Evolutionary conservation across 1,284 basidiomycete species (phyloP).

Genomic region (Filobasidium uniguttulatum): DNA sequence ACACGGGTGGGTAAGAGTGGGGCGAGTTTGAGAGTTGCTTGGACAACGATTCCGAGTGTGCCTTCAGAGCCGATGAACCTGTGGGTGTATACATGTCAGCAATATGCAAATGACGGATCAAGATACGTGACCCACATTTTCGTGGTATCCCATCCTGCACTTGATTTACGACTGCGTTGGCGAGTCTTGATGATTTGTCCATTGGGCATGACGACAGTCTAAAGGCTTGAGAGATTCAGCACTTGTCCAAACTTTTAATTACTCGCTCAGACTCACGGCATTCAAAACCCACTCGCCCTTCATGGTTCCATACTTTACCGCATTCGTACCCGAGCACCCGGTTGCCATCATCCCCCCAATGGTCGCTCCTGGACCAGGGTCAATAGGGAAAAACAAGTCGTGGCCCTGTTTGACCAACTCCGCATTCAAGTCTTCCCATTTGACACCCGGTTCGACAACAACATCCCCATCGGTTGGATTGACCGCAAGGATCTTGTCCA

Average conservation of each 20-base stretch:
- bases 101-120: too few relatives aligned
- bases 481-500: conserved; percentile 70
- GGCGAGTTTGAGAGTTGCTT: conserved; percentile 69
- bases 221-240: background rate
- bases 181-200: conserved; percentile 94
- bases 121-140: conserved; percentile 1
- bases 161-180: conserved; percentile 40
- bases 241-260: background rate
- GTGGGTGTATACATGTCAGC: conserved; percentile 82
- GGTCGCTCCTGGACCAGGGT: conserved; percentile 43
- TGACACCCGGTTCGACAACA: conserved; percentile 66
- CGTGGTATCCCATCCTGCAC: conserved; percentile 9
- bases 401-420: conserved; percentile 55
- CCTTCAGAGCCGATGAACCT: conserved; percentile 90
- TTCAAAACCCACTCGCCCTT: conserved; percentile 75
- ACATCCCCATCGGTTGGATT: conserved; percentile 59
- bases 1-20: conserved; percentile 58
- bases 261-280: conserved; percentile 24
- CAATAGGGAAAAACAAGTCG: conserved; percentile 68
- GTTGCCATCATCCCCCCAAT: conserved; percentile 87
- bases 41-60: conserved; percentile 81
- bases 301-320: conserved; percentile 74
- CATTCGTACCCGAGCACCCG: conserved; percentile 61
- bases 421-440: conserved; percentile 78
- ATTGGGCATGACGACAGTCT: conserved; percentile 70